A percentile compares a stretch with the other conserved stretches of the same genome.
Evolutionary conservation across 1,139 yeast species (phyloP).

Genomic region (Hansenula sp.): DNA sequence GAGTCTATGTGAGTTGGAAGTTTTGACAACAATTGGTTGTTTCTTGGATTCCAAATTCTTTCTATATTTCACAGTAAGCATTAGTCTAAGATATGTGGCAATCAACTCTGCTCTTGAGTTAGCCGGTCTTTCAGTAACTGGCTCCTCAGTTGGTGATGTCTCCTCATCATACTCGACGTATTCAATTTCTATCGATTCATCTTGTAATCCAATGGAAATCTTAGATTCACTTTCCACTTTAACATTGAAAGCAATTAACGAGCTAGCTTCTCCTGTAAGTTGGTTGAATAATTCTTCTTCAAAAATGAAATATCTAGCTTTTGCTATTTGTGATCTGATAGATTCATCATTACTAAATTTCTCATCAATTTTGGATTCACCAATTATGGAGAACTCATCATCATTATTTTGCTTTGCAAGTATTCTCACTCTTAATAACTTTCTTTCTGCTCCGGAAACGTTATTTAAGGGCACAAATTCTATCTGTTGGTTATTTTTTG

Average conservation of each 20-base stretch:
- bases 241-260: slow-evolving; percentile 69
- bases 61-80: slow-evolving; percentile 37
- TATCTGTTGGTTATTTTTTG: slow-evolving; percentile 23
- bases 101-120: slow-evolving; percentile 31
- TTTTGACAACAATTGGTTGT: slow-evolving; percentile 13
- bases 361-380: slow-evolving; percentile 25
- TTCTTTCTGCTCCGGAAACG: slow-evolving; percentile 19
- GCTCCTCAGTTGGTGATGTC: slow-evolving; percentile 26
- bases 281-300: slow-evolving; percentile 74
- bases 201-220: slow-evolving; percentile 57
- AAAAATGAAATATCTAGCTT: slow-evolving; percentile 67
- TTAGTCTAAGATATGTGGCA: slow-evolving; percentile 44
- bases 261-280: slow-evolving; percentile 69
- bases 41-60: slow-evolving; percentile 29
- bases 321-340: slow-evolving; percentile 49
- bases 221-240: slow-evolving; percentile 61
- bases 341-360: slow-evolving; percentile 25
- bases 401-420: slow-evolving; percentile 51
- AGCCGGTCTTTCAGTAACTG: slow-evolving; percentile 22
- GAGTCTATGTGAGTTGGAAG: slow-evolving; percentile 10
- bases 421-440: slow-evolving; percentile 48
- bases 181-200: slow-evolving; percentile 70
- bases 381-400: slow-evolving; percentile 38
- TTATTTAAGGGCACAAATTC: slow-evolving; percentile 34
- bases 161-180: slow-evolving; percentile 47